Conservation (phyloP, 768 basidiomycete genomes). For the Amanita muscaria region DNA sequence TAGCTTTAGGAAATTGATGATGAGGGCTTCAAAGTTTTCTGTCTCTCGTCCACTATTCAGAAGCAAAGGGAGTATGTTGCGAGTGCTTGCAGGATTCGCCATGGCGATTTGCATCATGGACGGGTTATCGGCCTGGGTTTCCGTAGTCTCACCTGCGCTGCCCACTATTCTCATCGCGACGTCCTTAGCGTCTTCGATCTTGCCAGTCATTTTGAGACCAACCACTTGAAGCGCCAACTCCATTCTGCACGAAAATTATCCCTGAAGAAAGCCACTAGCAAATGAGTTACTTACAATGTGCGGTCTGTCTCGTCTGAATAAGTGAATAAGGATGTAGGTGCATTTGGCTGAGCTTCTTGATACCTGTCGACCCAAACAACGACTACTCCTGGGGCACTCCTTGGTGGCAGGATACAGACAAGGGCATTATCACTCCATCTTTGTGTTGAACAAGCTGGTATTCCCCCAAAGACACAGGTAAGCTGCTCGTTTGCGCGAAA, state of each 20-base stretch:
- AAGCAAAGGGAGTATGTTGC: conserved; percentile 50
- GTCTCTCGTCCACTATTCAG: conserved; percentile 45
- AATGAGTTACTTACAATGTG: conserved; percentile 53
- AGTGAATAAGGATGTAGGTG: conserved; percentile 64
- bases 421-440: conserved; percentile 91
- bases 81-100: conserved; percentile 26
- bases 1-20: conserved; percentile 74
- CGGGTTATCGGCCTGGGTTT: conserved; percentile 25
- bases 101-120: conserved; percentile 51
- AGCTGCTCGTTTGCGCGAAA: conserved; percentile 70
- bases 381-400: conserved; percentile 74
- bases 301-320: conserved; percentile 89
- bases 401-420: conserved; percentile 85
- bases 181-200: conserved; percentile 87
- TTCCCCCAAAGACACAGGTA: conserved; percentile 80
- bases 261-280: background rate
- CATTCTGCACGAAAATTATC: conserved; percentile 49
- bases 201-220: conserved; percentile 93
- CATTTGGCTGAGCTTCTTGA: conserved; percentile 38
- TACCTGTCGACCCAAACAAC: conserved; percentile 84
- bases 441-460: conserved; percentile 73
- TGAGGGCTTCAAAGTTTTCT: conserved; percentile 62
- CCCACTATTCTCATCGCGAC: conserved; percentile 92
- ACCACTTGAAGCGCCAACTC: conserved; percentile 93
- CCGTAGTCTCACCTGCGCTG: conserved; percentile 40